phyloP scores from a whole-genome alignment of 192 early-diverging fungal species.

The Backusella westeae region DNA sequence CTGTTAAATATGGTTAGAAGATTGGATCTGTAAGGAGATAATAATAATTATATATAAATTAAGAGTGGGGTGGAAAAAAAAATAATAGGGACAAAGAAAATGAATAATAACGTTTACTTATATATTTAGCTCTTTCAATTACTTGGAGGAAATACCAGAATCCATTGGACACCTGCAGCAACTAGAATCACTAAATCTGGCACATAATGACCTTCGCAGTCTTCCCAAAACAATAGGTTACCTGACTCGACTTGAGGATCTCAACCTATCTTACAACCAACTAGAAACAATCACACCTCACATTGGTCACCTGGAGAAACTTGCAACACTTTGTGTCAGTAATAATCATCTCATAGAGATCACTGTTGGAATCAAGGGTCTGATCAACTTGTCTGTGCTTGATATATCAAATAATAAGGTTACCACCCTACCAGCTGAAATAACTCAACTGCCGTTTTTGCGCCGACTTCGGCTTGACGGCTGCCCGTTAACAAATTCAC shows the following conservation, averaged over 20 bases:
- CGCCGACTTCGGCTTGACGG: constrained; percentile 55
- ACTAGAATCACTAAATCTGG: constrained; percentile 56
- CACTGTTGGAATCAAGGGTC: constrained; percentile 59
- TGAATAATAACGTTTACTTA: not conserved
- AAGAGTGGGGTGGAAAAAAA: not conserved
- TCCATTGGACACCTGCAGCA: constrained; percentile 73
- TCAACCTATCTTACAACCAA: constrained; percentile 63
- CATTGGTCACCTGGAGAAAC: constrained; percentile 59
- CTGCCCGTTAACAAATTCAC: constrained; percentile 48
- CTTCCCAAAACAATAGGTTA: constrained; percentile 71
- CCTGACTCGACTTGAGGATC: constrained; percentile 63
- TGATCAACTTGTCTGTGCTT: constrained; percentile 58
- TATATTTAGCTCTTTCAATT: constrained; percentile 68
- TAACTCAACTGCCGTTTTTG: constrained; percentile 68
- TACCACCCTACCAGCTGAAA: constrained; percentile 65
- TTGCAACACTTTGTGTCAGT: constrained; percentile 56
- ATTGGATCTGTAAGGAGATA: constrained; percentile 16
- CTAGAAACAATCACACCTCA: constrained; percentile 58
- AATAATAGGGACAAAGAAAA: not conserved
- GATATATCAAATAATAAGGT: constrained; percentile 72
- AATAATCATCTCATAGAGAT: constrained; percentile 59
- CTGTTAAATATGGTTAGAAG: constrained; percentile 7
- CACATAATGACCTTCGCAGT: constrained; percentile 55
- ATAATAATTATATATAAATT: not conserved
- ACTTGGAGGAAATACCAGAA: constrained; percentile 61